phyloP scores from a whole-genome alignment of 495 filamentous ascomycete genomes.

The Aspergillus cavernicola region DNA sequence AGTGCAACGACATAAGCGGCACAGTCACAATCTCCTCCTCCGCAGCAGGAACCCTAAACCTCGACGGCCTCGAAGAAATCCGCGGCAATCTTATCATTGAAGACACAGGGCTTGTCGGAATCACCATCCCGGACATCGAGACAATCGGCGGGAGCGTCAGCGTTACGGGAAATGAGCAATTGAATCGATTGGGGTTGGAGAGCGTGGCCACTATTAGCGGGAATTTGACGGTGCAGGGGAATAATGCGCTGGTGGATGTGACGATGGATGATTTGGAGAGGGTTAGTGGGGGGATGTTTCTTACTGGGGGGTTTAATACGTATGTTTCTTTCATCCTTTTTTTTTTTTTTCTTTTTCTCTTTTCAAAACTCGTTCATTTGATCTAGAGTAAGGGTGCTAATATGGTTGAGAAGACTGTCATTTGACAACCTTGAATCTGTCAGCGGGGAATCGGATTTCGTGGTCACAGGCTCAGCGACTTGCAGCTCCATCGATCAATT shows the following conservation, averaged over 20 bases:
- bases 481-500: conserved; percentile 11
- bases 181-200: conserved; percentile 18
- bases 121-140: conserved; percentile 24
- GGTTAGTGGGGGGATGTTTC: conserved; percentile 22
- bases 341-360: neutral
- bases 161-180: conserved; percentile 18
- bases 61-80: conserved; percentile 26
- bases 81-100: conserved; percentile 24
- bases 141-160: conserved; percentile 22
- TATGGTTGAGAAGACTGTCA: conserved; percentile 24
- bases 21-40: conserved; percentile 25
- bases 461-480: conserved; percentile 10
- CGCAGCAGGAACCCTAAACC: conserved; percentile 22
- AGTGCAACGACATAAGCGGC: conserved; percentile 26
- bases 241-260: conserved; percentile 20
- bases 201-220: conserved; percentile 12
- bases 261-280: conserved; percentile 23
- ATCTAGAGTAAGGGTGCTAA: too few relatives aligned
- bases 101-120: conserved; percentile 14
- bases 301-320: conserved; percentile 27
- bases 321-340: conserved; percentile 10
- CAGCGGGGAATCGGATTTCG: conserved; percentile 23
- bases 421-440: conserved; percentile 26
- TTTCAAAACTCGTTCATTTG: too few relatives aligned
- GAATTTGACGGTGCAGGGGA: conserved; percentile 21